These are phyloP conservation scores for Aspergillus brasiliensis DNA, from an alignment of 2,329 filamentous ascomycete species.

Conservation along the genomic window DNA sequence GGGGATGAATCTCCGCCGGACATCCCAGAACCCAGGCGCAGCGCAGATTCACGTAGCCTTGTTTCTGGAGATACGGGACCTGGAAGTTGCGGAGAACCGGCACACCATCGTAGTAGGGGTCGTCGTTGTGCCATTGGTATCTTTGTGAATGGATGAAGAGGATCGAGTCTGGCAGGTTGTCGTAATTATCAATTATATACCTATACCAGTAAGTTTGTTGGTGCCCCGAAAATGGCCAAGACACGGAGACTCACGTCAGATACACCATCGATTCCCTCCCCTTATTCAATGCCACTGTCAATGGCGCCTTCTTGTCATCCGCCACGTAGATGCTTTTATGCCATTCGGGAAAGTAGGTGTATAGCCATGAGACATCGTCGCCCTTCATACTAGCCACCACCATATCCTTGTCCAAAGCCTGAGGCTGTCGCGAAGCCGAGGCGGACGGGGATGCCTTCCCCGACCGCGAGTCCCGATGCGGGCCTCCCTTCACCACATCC, in stretches of 20 bases:
- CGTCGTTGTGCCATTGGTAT: conserved; percentile 54
- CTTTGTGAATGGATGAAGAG: conserved; percentile 45
- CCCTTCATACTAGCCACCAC: conserved; percentile 44
- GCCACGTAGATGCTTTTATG: conserved; percentile 59
- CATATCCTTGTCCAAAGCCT: conserved; percentile 33
- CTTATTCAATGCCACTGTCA: conserved; percentile 52
- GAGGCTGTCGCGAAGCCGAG: conserved; percentile 12
- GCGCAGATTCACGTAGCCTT: conserved; percentile 58
- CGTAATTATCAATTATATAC: conserved; percentile 48
- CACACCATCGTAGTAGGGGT: conserved; percentile 54
- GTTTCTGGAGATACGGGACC: conserved; percentile 49
- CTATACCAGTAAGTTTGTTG: conserved; percentile 21
- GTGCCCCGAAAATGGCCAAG: neutral
- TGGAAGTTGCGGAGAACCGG: conserved; percentile 53
- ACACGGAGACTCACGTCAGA: conserved; percentile 38
- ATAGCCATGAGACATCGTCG: conserved; percentile 45
- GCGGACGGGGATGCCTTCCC: conserved; percentile 20
- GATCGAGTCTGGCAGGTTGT: conserved; percentile 43
- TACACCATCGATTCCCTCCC: conserved; percentile 49
- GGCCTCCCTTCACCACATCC: conserved; percentile 14
- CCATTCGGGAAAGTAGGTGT: conserved; percentile 48
- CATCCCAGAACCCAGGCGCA: conserved; percentile 57
- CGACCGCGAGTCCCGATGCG: conserved; percentile 18
- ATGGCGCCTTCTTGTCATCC: conserved; percentile 50
- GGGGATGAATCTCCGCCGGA: conserved; percentile 53